phyloP scores from a whole-genome alignment of 2,329 filamentous ascomycete species.

The Talaromyces sp. region DNA sequence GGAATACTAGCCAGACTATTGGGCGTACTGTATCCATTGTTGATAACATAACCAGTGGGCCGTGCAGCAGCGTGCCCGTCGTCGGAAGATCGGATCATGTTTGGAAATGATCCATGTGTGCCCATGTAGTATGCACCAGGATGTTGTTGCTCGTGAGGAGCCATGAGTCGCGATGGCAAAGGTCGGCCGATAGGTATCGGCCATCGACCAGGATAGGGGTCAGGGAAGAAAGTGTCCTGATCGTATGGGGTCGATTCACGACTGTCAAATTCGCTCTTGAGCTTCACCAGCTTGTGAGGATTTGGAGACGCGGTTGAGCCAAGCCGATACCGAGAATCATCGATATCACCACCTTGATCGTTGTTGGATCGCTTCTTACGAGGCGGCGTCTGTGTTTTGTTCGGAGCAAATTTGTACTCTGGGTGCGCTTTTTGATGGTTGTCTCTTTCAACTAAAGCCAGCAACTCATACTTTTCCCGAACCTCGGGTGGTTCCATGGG shows the following conservation, averaged over 20 bases:
- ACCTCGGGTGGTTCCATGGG: conserved; percentile 70
- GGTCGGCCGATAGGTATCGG: conserved; percentile 48
- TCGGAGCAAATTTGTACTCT: conserved; percentile 89
- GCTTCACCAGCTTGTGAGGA: conserved; percentile 21
- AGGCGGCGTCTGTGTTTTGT: conserved; percentile 56
- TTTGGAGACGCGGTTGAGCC: background rate
- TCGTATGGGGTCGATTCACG: conserved; percentile 36
- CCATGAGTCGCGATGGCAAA: conserved; percentile 22
- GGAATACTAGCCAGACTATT: conserved; percentile 43
- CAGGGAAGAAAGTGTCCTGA: conserved; percentile 24
- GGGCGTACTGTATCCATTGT: conserved; percentile 30
- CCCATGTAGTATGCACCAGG: conserved; percentile 7
- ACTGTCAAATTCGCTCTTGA: conserved; percentile 30
- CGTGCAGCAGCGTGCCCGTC: conserved; percentile 46
- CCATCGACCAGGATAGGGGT: conserved; percentile 33
- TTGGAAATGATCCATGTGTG: conserved; percentile 40
- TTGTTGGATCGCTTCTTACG: conserved; percentile 49
- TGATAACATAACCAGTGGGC: conserved; percentile 25
- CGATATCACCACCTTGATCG: conserved; percentile 41
- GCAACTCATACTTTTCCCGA: conserved; percentile 70
- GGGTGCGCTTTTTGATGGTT: conserved; percentile 86
- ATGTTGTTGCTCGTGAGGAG: background rate
- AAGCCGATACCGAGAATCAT: conserved; percentile 25
- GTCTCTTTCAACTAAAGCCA: conserved; percentile 74
- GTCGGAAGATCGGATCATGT: conserved; percentile 32